Evolutionary conservation across 1,284 basidiomycete genomes (phyloP).

Genomic region (Pyrrhoderma noxium): DNA sequence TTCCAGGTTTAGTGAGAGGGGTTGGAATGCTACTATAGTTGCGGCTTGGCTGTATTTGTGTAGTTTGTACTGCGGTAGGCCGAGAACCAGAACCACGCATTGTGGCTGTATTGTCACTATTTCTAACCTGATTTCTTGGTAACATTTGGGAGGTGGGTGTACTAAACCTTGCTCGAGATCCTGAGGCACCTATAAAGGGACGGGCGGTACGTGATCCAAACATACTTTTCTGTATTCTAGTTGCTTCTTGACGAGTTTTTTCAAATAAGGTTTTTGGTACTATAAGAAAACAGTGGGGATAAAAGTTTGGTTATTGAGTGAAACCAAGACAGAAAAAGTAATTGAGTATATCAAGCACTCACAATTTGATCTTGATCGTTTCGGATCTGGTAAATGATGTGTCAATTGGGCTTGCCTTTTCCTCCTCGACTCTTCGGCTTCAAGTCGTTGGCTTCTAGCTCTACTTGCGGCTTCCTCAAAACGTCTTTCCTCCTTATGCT

Average conservation of each 20-base stretch:
- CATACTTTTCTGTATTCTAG: slow-evolving; percentile 54
- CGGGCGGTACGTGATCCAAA: slow-evolving; percentile 41
- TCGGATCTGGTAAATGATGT: slow-evolving; percentile 53
- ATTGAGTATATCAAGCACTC: slow-evolving; percentile 22
- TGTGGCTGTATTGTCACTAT: no score
- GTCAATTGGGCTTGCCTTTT: slow-evolving; percentile 66
- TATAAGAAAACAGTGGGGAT: slow-evolving; percentile 18
- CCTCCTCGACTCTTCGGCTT: slow-evolving; percentile 63
- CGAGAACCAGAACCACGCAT: no score
- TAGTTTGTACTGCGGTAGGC: no score
- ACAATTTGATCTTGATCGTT: slow-evolving; percentile 51
- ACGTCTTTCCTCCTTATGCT: slow-evolving; percentile 48
- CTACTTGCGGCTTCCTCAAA: slow-evolving; percentile 52
- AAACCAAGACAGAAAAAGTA: no score
- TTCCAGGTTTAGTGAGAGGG: no score
- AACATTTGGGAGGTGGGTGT: slow-evolving; percentile 30
- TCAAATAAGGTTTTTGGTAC: slow-evolving; percentile 63
- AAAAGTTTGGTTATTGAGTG: no score
- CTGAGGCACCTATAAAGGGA: slow-evolving; percentile 40
- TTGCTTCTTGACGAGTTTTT: slow-evolving; percentile 63
- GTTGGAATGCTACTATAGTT: no score
- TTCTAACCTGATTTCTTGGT: slow-evolving; percentile 17
- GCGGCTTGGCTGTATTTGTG: no score
- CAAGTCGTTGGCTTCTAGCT: slow-evolving; percentile 48
- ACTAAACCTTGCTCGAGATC: slow-evolving; percentile 34